Conservation (phyloP, 805 yeast species). For the Metschnikowia peoriensis region DNA sequence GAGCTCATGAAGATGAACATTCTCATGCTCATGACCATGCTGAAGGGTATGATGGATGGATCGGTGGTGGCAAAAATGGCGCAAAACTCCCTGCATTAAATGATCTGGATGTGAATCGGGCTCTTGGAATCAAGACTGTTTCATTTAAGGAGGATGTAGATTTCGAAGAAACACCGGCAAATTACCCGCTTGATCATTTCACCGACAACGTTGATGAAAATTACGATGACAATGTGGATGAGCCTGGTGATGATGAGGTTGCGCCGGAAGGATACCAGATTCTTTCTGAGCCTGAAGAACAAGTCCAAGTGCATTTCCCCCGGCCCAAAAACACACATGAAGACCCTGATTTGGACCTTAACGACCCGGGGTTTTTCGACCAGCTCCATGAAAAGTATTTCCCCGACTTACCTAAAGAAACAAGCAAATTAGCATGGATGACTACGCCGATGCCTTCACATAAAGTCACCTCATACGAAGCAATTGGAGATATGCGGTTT, state of each 20-base stretch:
- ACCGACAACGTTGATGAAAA: slow-evolving; percentile 28
- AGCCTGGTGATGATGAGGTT: slow-evolving; percentile 40
- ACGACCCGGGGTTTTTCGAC: slow-evolving; percentile 76
- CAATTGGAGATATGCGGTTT: slow-evolving; percentile 73
- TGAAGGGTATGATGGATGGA: slow-evolving; percentile 42
- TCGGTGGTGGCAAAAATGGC: slow-evolving; percentile 40
- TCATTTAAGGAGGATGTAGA: slow-evolving; percentile 14
- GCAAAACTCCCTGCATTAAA: slow-evolving; percentile 35
- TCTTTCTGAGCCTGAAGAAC: slow-evolving; percentile 37
- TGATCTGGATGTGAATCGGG: slow-evolving; percentile 34
- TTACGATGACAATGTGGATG: slow-evolving; percentile 29
- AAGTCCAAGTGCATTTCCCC: slow-evolving; percentile 61
- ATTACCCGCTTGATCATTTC: slow-evolving; percentile 11
- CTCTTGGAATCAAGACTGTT: slow-evolving; percentile 31
- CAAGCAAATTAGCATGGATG: slow-evolving; percentile 90
- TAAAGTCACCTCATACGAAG: slow-evolving; percentile 43
- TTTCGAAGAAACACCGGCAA: slow-evolving; percentile 1
- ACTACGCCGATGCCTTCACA: slow-evolving; percentile 53
- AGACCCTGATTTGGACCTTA: slow-evolving; percentile 50
- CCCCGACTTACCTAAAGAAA: slow-evolving; percentile 85
- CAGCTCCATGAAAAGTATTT: slow-evolving; percentile 81
- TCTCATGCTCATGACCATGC: slow-evolving; percentile 31
- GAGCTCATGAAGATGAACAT: slow-evolving; percentile 28
- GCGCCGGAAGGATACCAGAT: slow-evolving; percentile 45
- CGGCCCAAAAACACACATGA: slow-evolving; percentile 41